Base-by-base conservation (phyloP, 208 protist genomes). In the Leishmania gerbilli region DNA sequence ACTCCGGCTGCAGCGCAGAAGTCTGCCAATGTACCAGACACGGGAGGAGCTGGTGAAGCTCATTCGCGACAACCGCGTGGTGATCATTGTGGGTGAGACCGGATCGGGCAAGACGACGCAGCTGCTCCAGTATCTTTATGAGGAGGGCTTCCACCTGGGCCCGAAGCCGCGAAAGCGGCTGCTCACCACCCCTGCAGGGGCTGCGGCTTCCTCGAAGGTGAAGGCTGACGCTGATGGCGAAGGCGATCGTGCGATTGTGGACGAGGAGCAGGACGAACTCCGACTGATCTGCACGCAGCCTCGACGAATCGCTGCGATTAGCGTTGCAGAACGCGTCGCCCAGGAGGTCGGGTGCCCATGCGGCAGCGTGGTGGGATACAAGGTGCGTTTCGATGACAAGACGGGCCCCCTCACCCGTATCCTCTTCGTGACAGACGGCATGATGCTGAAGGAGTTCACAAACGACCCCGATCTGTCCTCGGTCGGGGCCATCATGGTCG, bases 341-440 rank as follows among this genome's bases (percentile, higher is more conserved):
- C 96, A 99, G 65, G 99, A 99, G 79, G 93, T 99, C 64, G 90
- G 90, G 45, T 90, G 83, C 62, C 90, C 88, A 17, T 94, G 95
- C 72, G 98, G 98, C 34, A 91, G 92, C 51, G 80, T 98, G 62
- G 98, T 99, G 37, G 99, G 99, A 49, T 99, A 99, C 88, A 92
- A 92, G 42, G 99, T 99, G 45, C 95, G 99, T 71, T 99, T 99
- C 84, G 99, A 99, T 81, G 99, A 99, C 87, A 95, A 88, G 62
- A 98, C 96, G 0, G 88, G 87, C 11, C 84, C 92, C 4, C 83
- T 92, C 64, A 99, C 99, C 0, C 83, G 88, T 13, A 88, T 99
- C 24, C 90, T 98, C 49, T 99, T 99, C 89, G 95, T 99, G 86
- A 99, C 99, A 8, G 99, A 99, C 92, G 99, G 99, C 76, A 99